Base-by-base conservation (phyloP, 2,329 filamentous ascomycete species). In the Fusarium ramigenum region DNA sequence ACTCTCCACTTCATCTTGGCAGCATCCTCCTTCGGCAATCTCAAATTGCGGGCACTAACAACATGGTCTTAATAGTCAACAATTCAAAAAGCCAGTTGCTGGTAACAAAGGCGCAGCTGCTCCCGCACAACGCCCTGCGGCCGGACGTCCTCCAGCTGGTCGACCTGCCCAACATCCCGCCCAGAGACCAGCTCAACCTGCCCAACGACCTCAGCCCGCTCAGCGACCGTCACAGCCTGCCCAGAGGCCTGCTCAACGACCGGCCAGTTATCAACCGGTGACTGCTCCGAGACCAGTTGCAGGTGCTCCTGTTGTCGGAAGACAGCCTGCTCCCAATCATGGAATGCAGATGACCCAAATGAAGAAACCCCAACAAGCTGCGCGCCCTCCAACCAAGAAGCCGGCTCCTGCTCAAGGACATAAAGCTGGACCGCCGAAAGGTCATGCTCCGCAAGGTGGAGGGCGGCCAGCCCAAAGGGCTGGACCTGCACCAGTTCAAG, bases 341-440 rank as follows among this genome's bases (percentile, higher is more conserved):
- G 64, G 69, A 9, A 72, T 72, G 69, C 69, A 70, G 25, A 73
- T 70, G 64, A 25, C 65, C 19, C 58, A 72, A 5, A 69, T 60
- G 32, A 57, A 40, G 15, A 56, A 50, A 12, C 28, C 49, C 2
- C 69, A 72, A 34, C 62, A 71, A 44, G 64, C 65, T 21, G 53
- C 44, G 8, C 42, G 9, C 9, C 50, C 50, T 39, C 50, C 23
- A 18, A 23, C 23, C 23, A 53, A 53, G 50, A 53, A 8, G 10
- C 34, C 50, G 12, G 7, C 50, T 12, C 34, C 34, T 5, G 2
- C 23, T 40, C 50, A 40, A 9, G 23, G 34, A 9, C 36, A 56
- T 4, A 53, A 63, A 18, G 15, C 47, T 25, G 67, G 53, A 4
- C 66, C 37, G 15, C 25, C 54, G 1, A 50, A 23, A 46, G 49